Conservation (phyloP, 129 eudicot species). For the Erigeron canadensis region DNA sequence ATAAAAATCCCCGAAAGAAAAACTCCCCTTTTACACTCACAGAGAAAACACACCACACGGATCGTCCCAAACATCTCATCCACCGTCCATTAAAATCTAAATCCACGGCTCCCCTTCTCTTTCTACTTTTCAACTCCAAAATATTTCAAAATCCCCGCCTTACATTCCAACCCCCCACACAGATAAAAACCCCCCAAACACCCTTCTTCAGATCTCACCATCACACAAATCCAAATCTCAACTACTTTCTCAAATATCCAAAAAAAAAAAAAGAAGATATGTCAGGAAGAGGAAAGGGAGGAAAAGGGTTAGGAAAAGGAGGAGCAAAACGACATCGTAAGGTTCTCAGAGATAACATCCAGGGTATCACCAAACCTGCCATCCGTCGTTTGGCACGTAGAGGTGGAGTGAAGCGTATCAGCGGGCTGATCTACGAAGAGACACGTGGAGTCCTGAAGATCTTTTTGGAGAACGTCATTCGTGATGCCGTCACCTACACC, state of each 20-base stretch:
- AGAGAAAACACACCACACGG: conserved; percentile 9
- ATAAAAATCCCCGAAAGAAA: neutral
- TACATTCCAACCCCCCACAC: neutral
- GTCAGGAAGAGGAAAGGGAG: conserved; percentile 55
- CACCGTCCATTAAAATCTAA: neutral
- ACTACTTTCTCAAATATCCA: neutral
- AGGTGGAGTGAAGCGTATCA: conserved; percentile 56
- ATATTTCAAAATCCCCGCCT: neutral
- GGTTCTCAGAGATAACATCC: conserved; percentile 57
- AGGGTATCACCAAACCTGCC: conserved; percentile 63
- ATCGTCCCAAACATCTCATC: neutral
- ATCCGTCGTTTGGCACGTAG: conserved; percentile 50
- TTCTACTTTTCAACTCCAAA: neutral
- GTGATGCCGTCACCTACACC: conserved; percentile 57
- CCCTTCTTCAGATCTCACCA: neutral
- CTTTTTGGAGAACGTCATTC: conserved; percentile 49
- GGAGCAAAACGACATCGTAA: conserved; percentile 63
- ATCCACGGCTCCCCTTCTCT: neutral
- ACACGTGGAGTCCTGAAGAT: conserved; percentile 58
- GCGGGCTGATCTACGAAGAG: conserved; percentile 58
- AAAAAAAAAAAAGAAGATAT: neutral
- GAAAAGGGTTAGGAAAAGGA: conserved; percentile 61
- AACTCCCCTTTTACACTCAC: neutral
- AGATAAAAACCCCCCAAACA: neutral
- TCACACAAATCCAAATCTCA: neutral